A percentile compares a stretch with the other conserved stretches of the same genome.
Conservation (phyloP, 1,139 yeast genomes). For the Chernovozyma aurita region DNA sequence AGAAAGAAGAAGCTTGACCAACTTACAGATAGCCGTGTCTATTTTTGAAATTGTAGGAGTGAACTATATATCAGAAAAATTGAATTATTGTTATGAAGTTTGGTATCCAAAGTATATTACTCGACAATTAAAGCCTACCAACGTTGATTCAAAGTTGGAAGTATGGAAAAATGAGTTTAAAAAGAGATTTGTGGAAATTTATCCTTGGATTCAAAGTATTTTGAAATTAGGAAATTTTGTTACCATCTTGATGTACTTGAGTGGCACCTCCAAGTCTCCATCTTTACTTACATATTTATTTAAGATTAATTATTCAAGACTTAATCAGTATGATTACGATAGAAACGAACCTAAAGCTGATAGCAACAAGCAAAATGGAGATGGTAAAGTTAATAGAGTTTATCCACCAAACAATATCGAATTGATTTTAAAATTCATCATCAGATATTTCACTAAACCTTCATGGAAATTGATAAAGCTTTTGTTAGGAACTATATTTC, state of each 20-base stretch:
- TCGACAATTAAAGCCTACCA: slow-evolving; percentile 33
- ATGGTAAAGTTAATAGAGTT: slow-evolving; percentile 19
- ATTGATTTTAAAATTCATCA: slow-evolving; percentile 27
- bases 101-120: slow-evolving; percentile 58
- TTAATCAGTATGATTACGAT: slow-evolving; percentile 58
- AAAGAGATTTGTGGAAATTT: slow-evolving; percentile 49
- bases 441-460: slow-evolving; percentile 34
- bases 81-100: slow-evolving; percentile 61
- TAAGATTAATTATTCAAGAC: slow-evolving; percentile 65
- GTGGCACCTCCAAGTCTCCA: slow-evolving; percentile 66
- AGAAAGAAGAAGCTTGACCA: slow-evolving; percentile 49
- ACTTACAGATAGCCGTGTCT: slow-evolving; percentile 52
- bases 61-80: slow-evolving; percentile 67
- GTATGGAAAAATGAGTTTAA: slow-evolving; percentile 29
- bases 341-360: slow-evolving; percentile 37
- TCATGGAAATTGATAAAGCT: slow-evolving; percentile 34
- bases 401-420: slow-evolving; percentile 56
- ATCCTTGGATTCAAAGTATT: slow-evolving; percentile 54
- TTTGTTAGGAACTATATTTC: slow-evolving; percentile 58
- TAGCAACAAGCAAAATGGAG: too few relatives aligned
- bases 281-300: slow-evolving; percentile 59
- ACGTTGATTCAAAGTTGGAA: slow-evolving; percentile 28
- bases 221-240: slow-evolving; percentile 51
- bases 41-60: slow-evolving; percentile 61
- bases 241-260: slow-evolving; percentile 60